phyloP scores from a whole-genome alignment of 73 alveolate species.

The Effrenium voratum region DNA sequence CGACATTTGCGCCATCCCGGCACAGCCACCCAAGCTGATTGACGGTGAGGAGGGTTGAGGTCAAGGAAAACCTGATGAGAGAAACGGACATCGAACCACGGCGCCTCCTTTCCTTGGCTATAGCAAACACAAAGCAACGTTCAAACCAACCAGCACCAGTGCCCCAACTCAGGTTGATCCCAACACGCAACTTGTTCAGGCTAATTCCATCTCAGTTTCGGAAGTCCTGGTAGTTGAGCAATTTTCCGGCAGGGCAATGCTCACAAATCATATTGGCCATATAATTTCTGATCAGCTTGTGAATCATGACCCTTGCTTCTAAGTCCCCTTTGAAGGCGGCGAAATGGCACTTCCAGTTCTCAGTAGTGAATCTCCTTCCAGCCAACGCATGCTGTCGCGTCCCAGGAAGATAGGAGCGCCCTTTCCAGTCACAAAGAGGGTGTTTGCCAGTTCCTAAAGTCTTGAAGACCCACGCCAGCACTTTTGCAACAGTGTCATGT shows the following conservation, averaged over 20 bases:
- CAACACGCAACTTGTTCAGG: too few relatives aligned
- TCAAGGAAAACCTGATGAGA: neutral
- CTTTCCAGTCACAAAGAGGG: neutral
- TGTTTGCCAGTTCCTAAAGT: neutral
- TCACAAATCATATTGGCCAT: slow-evolving; percentile 39
- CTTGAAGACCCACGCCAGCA: neutral
- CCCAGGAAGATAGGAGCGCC: neutral
- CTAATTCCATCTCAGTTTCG: too few relatives aligned
- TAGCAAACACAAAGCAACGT: too few relatives aligned
- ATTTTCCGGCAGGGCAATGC: slow-evolving; percentile 39
- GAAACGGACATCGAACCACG: neutral
- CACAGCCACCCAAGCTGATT: slow-evolving; percentile 16
- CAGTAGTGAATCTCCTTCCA: neutral
- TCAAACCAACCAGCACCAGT: too few relatives aligned
- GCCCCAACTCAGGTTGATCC: too few relatives aligned
- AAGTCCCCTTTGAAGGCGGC: slow-evolving; percentile 50
- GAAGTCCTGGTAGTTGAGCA: neutral
- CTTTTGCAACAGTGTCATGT: slow-evolving; percentile 3
- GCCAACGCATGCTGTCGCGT: neutral
- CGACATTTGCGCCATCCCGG: slow-evolving; percentile 72
- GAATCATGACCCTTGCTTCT: slow-evolving; percentile 47
- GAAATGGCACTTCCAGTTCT: neutral
- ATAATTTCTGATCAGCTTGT: slow-evolving; percentile 39
- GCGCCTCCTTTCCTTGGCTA: neutral
- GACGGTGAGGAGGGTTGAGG: slow-evolving; percentile 11